A percentile compares a stretch with the other conserved stretches of the same genome.
These are phyloP conservation scores for Chaetomium olivaceum DNA, from an alignment of 2,329 filamentous ascomycete species.

Conservation along the genomic window DNA sequence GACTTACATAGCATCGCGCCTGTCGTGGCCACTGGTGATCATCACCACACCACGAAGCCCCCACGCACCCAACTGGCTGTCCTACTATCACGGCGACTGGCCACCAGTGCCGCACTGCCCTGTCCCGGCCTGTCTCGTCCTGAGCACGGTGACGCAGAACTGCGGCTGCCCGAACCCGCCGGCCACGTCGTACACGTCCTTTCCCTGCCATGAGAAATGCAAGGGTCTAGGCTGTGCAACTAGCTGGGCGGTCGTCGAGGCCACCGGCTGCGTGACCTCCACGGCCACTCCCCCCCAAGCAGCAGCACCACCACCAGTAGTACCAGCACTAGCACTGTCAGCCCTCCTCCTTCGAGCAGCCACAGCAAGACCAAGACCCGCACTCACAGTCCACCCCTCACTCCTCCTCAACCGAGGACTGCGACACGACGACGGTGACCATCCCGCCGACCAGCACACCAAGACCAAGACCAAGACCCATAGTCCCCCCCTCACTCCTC, in stretches of 20 bases:
- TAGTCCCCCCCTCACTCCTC: neutral
- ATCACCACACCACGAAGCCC: neutral
- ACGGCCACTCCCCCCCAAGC: neutral
- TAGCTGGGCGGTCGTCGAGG: slow-evolving; percentile 16
- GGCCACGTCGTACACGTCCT: slow-evolving; percentile 22
- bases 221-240: slow-evolving; percentile 26
- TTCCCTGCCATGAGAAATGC: slow-evolving; percentile 27
- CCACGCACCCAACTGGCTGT: slow-evolving; percentile 18
- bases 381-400: neutral
- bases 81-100: slow-evolving; percentile 29
- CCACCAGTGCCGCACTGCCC: slow-evolving; percentile 26
- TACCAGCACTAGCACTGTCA: neutral
- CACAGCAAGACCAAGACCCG: neutral
- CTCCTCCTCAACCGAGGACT: neutral
- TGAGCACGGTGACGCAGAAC: slow-evolving; percentile 25
- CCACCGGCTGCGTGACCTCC: slow-evolving; percentile 11
- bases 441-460: neutral
- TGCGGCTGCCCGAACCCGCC: slow-evolving; percentile 28
- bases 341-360: neutral
- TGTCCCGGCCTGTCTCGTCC: slow-evolving; percentile 23
- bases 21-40: slow-evolving; percentile 1
- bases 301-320: neutral
- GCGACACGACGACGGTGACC: neutral
- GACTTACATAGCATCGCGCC: slow-evolving; percentile 15
- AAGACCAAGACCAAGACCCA: neutral